phyloP scores from a whole-genome alignment of 1,139 yeast species.

The Insectozyma bohioensis region DNA sequence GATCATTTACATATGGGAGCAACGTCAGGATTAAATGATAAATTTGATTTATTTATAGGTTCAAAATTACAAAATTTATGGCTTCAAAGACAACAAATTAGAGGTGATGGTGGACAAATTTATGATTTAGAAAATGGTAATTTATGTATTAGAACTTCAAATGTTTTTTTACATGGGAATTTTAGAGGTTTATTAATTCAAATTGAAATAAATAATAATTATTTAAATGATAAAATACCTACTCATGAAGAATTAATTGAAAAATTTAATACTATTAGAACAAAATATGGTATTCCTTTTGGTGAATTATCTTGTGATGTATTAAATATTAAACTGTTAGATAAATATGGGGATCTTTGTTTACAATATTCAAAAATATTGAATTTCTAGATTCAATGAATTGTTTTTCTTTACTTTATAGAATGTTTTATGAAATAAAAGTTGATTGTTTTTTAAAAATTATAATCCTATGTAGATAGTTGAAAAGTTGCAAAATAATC shows the following conservation, averaged over 20 bases:
- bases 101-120: constrained; percentile 75
- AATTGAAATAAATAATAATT: constrained; percentile 35
- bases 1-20: constrained; percentile 44
- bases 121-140: constrained; percentile 53
- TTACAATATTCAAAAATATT: constrained; percentile 45
- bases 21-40: constrained; percentile 49
- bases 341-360: constrained; percentile 45
- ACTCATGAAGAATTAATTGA: constrained; percentile 1
- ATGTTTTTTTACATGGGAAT: constrained; percentile 70
- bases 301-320: constrained; percentile 40
- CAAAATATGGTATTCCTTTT: constrained; percentile 39
- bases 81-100: constrained; percentile 68
- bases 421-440: too few species aligned
- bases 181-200: constrained; percentile 72
- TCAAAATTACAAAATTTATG: constrained; percentile 70
- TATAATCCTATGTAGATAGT: too few species aligned
- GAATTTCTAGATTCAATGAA: too few species aligned
- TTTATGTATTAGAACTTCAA: constrained; percentile 57
- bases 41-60: constrained; percentile 47
- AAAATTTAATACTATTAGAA: constrained; percentile 29
- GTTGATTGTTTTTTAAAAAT: too few species aligned
- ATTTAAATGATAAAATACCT: not conserved
- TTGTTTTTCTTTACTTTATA: too few species aligned
- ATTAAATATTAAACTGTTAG: constrained; percentile 27
- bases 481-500: constrained; percentile 12